These are phyloP conservation scores for Sporothrix inflata DNA, from an alignment of 2,329 filamentous ascomycete species.

Conservation along the genomic window DNA sequence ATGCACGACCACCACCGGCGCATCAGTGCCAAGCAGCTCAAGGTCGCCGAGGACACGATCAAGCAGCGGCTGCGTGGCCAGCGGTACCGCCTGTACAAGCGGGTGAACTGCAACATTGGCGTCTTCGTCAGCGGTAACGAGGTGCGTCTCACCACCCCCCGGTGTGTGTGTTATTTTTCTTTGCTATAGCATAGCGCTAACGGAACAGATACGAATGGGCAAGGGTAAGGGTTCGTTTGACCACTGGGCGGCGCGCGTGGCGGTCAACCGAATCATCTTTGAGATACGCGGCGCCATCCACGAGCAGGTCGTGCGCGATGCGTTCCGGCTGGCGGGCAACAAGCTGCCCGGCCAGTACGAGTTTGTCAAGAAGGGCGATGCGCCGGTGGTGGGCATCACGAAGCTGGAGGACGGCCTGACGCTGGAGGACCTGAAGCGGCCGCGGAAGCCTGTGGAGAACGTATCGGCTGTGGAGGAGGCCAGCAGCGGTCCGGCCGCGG, in stretches of 20 bases:
- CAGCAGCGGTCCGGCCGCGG: conserved; percentile 27
- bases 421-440: conserved; percentile 78
- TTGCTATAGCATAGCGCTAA: no score
- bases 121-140: conserved; percentile 97
- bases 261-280: conserved; percentile 89
- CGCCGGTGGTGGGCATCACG: conserved; percentile 87
- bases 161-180: neutral
- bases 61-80: conserved; percentile 84
- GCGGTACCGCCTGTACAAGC: conserved; percentile 90
- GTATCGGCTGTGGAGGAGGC: conserved; percentile 39
- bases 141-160: conserved; percentile 48
- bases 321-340: conserved; percentile 89
- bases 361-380: conserved; percentile 90
- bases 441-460: conserved; percentile 54
- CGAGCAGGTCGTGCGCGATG: conserved; percentile 92
- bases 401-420: conserved; percentile 83
- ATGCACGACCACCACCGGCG: conserved; percentile 93
- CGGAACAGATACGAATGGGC: conserved; percentile 89
- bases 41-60: conserved; percentile 92
- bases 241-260: conserved; percentile 89
- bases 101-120: conserved; percentile 88
- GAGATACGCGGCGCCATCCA: conserved; percentile 90
- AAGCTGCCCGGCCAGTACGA: conserved; percentile 92
- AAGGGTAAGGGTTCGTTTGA: conserved; percentile 98
- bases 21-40: conserved; percentile 83